Percentiles rank a stretch among this genome's conserved stretches.
Evolutionary conservation across 495 filamentous ascomycete species (phyloP).

Genomic region (Hypoxylon trugodes): DNA sequence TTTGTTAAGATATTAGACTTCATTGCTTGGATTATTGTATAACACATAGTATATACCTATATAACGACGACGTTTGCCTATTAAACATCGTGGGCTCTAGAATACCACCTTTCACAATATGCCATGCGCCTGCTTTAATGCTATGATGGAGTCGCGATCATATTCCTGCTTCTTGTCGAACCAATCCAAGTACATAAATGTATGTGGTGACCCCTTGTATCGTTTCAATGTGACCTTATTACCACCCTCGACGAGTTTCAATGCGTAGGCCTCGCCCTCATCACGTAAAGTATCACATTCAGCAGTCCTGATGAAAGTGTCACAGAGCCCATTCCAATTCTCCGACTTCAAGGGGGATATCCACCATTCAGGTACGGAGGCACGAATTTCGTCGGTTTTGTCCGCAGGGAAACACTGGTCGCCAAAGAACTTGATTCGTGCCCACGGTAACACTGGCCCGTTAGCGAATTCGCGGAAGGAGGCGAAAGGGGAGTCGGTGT

Average conservation of each 20-base stretch:
- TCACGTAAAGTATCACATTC: constrained; percentile 60
- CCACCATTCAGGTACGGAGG: constrained; percentile 50
- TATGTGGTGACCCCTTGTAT: constrained; percentile 58
- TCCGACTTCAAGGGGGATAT: constrained; percentile 50
- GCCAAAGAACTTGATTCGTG: constrained; percentile 58
- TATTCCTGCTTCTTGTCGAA: constrained; percentile 44
- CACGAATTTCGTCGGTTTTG: constrained; percentile 26
- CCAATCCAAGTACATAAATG: constrained; percentile 56
- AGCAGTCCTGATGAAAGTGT: constrained; percentile 59
- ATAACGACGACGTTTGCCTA: too few relatives aligned
- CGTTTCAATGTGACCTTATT: constrained; percentile 57
- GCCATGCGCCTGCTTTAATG: constrained; percentile 46
- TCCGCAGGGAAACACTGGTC: constrained; percentile 37
- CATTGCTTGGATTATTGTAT: not conserved
- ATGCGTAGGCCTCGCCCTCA: constrained; percentile 62
- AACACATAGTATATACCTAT: too few relatives aligned
- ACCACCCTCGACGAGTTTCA: constrained; percentile 55
- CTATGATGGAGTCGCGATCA: constrained; percentile 45
- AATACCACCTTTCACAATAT: not conserved
- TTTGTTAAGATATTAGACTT: not conserved
- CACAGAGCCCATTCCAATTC: constrained; percentile 52
- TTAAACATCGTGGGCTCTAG: too few relatives aligned
- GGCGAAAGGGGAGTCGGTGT: constrained; percentile 55
- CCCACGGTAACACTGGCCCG: constrained; percentile 59
- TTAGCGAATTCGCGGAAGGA: constrained; percentile 55